A percentile compares a stretch with the other conserved stretches of the same genome.
Conservation (phyloP, 225 moss, liverwort and hornwort genomes). For the Marchantia polymorpha region DNA sequence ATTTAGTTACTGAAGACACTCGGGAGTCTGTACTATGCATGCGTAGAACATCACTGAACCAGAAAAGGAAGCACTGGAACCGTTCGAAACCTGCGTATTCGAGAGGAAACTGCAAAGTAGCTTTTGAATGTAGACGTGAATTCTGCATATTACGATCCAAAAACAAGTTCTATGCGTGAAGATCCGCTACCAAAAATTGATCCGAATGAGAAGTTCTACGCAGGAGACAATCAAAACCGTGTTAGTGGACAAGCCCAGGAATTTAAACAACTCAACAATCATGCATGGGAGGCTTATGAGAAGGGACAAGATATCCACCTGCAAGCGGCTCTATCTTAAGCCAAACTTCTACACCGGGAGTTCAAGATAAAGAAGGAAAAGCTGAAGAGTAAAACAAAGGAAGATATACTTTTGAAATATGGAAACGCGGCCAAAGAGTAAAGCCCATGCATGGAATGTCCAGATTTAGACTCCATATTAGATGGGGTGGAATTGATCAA, state of each 20-base stretch:
- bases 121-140: slow-evolving; percentile 88
- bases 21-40: too few relatives aligned
- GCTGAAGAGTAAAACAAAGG: slow-evolving; percentile 81
- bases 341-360: slow-evolving; percentile 84
- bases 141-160: slow-evolving; percentile 93
- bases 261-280: slow-evolving; percentile 93
- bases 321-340: slow-evolving; percentile 97
- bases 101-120: slow-evolving; percentile 97
- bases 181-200: slow-evolving; percentile 94
- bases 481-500: too few relatives aligned
- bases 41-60: too few relatives aligned
- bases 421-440: slow-evolving; percentile 89
- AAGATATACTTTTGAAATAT: slow-evolving; percentile 88
- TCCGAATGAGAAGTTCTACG: slow-evolving; percentile 97
- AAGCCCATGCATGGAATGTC: too few relatives aligned
- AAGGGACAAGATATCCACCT: slow-evolving; percentile 99
- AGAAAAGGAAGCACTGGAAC: too few relatives aligned
- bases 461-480: too few relatives aligned
- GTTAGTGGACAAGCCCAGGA: slow-evolving; percentile 90
- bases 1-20: too few relatives aligned
- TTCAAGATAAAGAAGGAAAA: slow-evolving; percentile 97
- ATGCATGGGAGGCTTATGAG: slow-evolving; percentile 98
- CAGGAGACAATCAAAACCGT: slow-evolving; percentile 94
- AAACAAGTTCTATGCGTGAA: slow-evolving; percentile 97
- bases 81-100: slow-evolving; percentile 94